phyloP scores from a whole-genome alignment of 106 monocot genomes.

The Alisma plantagoaquatica region DNA sequence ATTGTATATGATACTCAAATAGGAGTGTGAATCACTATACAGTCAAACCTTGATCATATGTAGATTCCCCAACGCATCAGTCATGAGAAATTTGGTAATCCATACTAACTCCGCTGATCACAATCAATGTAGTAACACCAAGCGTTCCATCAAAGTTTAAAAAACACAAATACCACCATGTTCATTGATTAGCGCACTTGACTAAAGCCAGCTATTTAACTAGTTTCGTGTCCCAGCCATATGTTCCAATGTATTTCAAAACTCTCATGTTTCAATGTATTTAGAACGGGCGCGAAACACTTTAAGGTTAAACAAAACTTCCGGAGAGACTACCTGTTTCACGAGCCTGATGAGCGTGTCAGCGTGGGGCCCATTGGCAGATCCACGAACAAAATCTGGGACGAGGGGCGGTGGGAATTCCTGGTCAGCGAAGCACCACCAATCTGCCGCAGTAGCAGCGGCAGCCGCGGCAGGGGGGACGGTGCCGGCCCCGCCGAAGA shows the following conservation, averaged over 20 bases:
- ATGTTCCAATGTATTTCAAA: neutral
- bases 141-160: neutral
- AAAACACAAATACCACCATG: neutral
- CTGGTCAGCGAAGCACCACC: conserved; percentile 36
- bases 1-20: too few relatives aligned
- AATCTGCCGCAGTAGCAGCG: conserved; percentile 5
- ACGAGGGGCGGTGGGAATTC: conserved; percentile 12
- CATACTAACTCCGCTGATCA: too few relatives aligned
- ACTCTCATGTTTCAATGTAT: neutral
- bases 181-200: neutral
- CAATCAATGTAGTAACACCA: too few relatives aligned
- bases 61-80: too few relatives aligned
- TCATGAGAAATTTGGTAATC: too few relatives aligned
- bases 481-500: conserved; percentile 7
- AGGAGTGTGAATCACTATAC: too few relatives aligned
- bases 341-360: conserved; percentile 56
- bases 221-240: too few relatives aligned
- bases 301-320: too few relatives aligned
- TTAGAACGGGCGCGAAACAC: neutral
- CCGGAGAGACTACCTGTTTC: conserved; percentile 41
- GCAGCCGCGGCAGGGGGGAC: conserved; percentile 7
- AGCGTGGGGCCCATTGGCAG: conserved; percentile 6
- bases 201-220: too few relatives aligned
- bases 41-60: too few relatives aligned
- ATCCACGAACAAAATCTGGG: neutral